phyloP scores from a whole-genome alignment of 345 rosid species.

The Aegle marmelos region DNA sequence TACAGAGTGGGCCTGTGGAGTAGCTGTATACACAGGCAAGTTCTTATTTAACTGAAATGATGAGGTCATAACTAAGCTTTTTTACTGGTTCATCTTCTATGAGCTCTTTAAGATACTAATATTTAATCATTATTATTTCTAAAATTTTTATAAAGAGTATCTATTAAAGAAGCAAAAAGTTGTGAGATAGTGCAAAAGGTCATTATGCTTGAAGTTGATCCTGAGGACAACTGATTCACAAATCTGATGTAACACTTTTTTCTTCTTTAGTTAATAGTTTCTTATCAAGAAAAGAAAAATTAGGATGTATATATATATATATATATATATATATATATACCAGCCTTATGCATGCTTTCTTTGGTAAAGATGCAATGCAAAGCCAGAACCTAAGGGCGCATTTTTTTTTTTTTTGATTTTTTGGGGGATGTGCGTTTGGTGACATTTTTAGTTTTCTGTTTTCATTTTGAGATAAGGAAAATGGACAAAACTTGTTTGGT shows the following conservation, averaged over 20 bases:
- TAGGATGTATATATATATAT: no score
- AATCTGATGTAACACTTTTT: neutral
- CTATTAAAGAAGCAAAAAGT: neutral
- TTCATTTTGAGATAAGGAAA: no score
- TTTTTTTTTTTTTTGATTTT: no score
- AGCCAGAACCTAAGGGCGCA: neutral
- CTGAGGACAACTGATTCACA: neutral
- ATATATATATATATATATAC: no score
- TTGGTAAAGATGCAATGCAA: neutral
- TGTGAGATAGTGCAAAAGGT: neutral
- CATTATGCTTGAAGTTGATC: neutral
- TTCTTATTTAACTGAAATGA: slow-evolving; percentile 14
- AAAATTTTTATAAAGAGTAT: neutral
- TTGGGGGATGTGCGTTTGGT: no score
- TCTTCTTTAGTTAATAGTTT: neutral
- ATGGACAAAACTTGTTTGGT: no score
- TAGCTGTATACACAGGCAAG: slow-evolving; percentile 90
- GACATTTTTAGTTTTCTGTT: no score
- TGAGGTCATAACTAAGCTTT: slow-evolving; percentile 8
- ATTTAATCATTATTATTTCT: neutral
- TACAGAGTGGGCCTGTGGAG: slow-evolving; percentile 99
- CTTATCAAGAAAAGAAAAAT: neutral
- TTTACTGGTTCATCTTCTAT: slow-evolving; percentile 4
- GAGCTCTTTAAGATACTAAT: neutral
- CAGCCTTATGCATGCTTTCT: neutral